Percentiles rank a stretch among this genome's conserved stretches.
Evolutionary conservation across 495 filamentous ascomycete species (phyloP).

Genomic region (Aspergillus bridgeri): DNA sequence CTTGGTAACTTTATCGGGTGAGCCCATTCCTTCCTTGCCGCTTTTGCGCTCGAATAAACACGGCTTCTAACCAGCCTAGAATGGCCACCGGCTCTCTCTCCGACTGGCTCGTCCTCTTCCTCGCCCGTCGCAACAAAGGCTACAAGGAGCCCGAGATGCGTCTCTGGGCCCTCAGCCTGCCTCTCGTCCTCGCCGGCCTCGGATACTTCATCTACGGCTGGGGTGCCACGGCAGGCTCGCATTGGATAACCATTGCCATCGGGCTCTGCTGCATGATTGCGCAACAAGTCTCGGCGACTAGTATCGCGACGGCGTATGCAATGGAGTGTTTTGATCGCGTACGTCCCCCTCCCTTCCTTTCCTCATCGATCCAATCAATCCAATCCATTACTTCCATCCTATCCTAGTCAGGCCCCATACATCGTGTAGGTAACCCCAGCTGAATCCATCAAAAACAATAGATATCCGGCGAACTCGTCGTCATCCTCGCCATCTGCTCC

Average conservation of each 20-base stretch:
- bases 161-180: constrained; percentile 25
- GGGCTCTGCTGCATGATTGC: constrained; percentile 35
- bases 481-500: constrained; percentile 32
- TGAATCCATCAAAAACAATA: background rate
- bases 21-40: background rate
- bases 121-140: constrained; percentile 30
- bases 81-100: constrained; percentile 30
- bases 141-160: constrained; percentile 38
- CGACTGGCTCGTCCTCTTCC: constrained; percentile 27
- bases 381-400: no score
- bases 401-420: no score
- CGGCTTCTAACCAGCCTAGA: constrained; percentile 11
- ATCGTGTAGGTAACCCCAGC: no score
- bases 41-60: background rate
- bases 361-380: background rate
- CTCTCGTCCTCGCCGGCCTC: constrained; percentile 26
- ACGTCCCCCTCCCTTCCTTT: constrained; percentile 3
- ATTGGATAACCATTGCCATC: constrained; percentile 35
- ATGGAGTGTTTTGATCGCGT: constrained; percentile 38
- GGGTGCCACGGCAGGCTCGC: constrained; percentile 26
- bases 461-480: constrained; percentile 35
- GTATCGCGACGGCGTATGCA: constrained; percentile 38
- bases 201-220: constrained; percentile 36
- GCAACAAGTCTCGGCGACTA: constrained; percentile 34
- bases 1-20: constrained; percentile 32